Evolutionary conservation across 371 early-diverging fungal genomes (phyloP), one percentile per base, ranked within the genome.

Genomic region (Mortierella sp.): DNA sequence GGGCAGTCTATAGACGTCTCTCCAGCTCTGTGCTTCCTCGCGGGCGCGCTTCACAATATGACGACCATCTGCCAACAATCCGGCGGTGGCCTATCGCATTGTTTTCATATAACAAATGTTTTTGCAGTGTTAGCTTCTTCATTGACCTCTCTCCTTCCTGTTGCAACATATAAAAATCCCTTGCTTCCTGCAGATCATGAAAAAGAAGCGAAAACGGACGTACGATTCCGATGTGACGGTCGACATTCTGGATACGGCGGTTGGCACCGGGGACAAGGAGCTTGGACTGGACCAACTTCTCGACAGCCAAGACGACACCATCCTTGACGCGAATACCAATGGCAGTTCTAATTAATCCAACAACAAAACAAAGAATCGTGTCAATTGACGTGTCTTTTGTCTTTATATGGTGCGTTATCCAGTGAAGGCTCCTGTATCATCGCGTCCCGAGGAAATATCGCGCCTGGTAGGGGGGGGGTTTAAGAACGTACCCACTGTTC

Each of bases 281-380:
- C 88, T 98, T 98, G 32, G 99, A 98, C 82, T 96, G 96, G 82
- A 97, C 91, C 71, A 99, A 93, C 88, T 98, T 98, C 83, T 99
- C 99, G 44, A 97, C 97, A 6, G 98, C 99, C 70, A 99, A 91
- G 35, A 99, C 97, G 63, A 99, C 95, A 72, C 99, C 99, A 83
- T 97, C 97, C 88, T 98, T 97, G 74, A 94, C 95, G 73, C 97
- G 96, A 70, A 99, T 92, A 65, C 99, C 99, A 77, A 99, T 95
- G 46, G 96, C 95, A 48, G 99, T 99, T 60, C 98, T 97, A 83
- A 29, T 63, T 21, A 38, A 68, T 41, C 6, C 16, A 27, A 41
- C 41, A 41, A 41, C 41, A 41, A 76, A 46, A 65, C 10, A 27
- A 4, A 16, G 56, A 16, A n/a, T 1, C 29, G 32, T 35, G 29